Percentiles rank a stretch among this genome's conserved stretches.
These are phyloP conservation scores for Gossypium mustelinum DNA, from an alignment of 345 rosid genomes.

Conservation along the genomic window DNA sequence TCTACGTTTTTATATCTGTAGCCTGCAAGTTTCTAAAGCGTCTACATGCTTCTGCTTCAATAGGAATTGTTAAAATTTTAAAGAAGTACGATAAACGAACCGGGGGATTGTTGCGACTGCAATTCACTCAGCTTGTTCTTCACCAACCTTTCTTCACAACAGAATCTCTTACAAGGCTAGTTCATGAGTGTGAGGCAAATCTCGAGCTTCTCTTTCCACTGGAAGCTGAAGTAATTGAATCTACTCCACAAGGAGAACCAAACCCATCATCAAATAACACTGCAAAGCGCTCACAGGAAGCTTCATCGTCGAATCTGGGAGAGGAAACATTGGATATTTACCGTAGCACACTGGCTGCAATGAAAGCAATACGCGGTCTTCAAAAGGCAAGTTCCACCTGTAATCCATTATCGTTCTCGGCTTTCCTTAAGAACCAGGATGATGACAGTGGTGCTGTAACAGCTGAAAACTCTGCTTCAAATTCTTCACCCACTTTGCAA, in stretches of 20 bases:
- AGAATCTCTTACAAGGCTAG: constrained; percentile 80
- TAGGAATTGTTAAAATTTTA: constrained; percentile 80
- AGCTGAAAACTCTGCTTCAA: constrained; percentile 58
- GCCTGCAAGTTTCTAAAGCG: constrained; percentile 10
- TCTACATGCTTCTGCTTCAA: constrained; percentile 10
- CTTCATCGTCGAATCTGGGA: constrained; percentile 47
- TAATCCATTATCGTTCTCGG: constrained; percentile 70
- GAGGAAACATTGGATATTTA: constrained; percentile 65
- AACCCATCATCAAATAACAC: constrained; percentile 21
- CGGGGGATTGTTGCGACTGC: constrained; percentile 69
- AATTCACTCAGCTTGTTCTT: constrained; percentile 74
- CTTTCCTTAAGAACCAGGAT: constrained; percentile 47
- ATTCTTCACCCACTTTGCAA: constrained; percentile 35
- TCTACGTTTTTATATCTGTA: not conserved
- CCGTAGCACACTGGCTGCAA: constrained; percentile 90
- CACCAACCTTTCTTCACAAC: constrained; percentile 80
- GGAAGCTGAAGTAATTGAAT: constrained; percentile 82
- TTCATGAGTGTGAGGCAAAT: constrained; percentile 78
- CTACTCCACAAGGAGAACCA: constrained; percentile 21
- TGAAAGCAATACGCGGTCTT: constrained; percentile 82
- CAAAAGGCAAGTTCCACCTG: constrained; percentile 86
- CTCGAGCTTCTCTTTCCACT: constrained; percentile 86
- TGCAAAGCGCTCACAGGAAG: constrained; percentile 32
- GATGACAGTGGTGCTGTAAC: constrained; percentile 69
- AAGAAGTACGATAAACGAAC: constrained; percentile 92